Conservation (phyloP, 1,284 basidiomycete species). For the Cystobasidium pallidum region DNA sequence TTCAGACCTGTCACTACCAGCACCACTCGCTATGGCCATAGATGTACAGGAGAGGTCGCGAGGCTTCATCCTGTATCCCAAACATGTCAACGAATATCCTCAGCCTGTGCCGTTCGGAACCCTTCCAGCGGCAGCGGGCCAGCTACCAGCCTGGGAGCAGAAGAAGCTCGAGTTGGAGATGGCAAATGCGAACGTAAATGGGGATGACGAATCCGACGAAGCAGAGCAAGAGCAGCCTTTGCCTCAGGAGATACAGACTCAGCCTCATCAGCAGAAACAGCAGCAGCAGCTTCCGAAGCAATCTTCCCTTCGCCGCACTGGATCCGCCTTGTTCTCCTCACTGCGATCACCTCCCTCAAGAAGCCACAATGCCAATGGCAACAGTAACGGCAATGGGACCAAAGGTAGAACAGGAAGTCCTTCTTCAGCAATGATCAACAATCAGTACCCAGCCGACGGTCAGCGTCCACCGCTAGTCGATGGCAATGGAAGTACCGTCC, state of each 20-base stretch:
- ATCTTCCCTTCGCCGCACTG: slow-evolving; percentile 6
- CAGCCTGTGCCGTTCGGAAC: slow-evolving; percentile 36
- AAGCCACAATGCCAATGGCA: background rate
- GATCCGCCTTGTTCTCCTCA: slow-evolving; percentile 24
- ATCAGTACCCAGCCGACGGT: background rate
- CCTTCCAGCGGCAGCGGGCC: slow-evolving; percentile 28
- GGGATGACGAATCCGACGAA: background rate
- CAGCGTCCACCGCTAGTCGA: background rate
- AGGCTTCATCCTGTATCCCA: slow-evolving; percentile 37
- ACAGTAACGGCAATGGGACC: background rate
- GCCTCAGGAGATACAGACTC: background rate
- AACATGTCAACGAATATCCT: slow-evolving; percentile 11
- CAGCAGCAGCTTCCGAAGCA: slow-evolving; percentile 3
- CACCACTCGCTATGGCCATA: slow-evolving; percentile 1
- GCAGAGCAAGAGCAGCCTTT: slow-evolving; percentile 5
- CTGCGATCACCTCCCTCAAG: slow-evolving; percentile 23
- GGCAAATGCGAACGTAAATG: slow-evolving; percentile 7
- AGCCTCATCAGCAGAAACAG: background rate
- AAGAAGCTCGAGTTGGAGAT: slow-evolving; percentile 43
- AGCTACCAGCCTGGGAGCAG: slow-evolving; percentile 39
- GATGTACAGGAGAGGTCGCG: slow-evolving; percentile 7
- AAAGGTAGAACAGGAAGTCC: background rate
- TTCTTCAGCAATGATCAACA: background rate
- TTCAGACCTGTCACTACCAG: background rate
- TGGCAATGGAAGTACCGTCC: slow-evolving; percentile 3